Base-by-base conservation (phyloP, 495 filamentous ascomycete species). In the Haplographium delicatum region DNA sequence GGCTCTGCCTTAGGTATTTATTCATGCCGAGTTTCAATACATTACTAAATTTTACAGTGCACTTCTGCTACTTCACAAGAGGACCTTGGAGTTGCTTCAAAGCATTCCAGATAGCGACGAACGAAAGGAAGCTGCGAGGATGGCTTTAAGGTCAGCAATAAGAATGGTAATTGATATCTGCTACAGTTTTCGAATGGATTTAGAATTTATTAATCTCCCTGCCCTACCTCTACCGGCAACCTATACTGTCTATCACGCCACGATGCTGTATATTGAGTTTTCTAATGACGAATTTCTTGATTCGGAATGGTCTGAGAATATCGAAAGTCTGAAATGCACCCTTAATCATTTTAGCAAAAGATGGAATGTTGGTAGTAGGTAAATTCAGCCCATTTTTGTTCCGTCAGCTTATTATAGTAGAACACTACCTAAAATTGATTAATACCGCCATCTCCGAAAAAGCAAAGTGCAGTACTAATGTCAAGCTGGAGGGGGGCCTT, bases 161-260 rank as follows among this genome's bases (percentile, higher is more conserved):
- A 19, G 53, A 33, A 56, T 56, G 47, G 53, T 56, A 4, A 56
- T 56, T 23, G 53, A 56, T 18, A 56, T 56, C 25, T 23, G 25
- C 10, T 34, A 20, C 1, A 31, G 41, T 18, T 56, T 56, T 24
- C 47, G 51, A 3, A 51, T 50, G 33, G 53, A 56, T 45, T 22
- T 50, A 19, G 41, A 39, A 2, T 56, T 50, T 37, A 56, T 56
- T 23, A 43, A 56, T 26, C 19, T 45, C 16, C 47, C 41, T 3
- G 47, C 47, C 7, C 47, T 56, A 30, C 47, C 53, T 33, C 30
- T 50, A 13, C 53, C 53, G 9, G 47, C 53, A 15, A 56, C 46
- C 1, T 56, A 46, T 31, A 16, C 25, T 6, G 47, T 51, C 4
- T 56, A 56, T 25, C 31, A 30, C 30, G 47, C 53, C 8, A 19